Evolutionary conservation across 2,329 filamentous ascomycete species (phyloP), one percentile per base, ranked within the genome.

Genomic region (Talaromyces verruculosus): DNA sequence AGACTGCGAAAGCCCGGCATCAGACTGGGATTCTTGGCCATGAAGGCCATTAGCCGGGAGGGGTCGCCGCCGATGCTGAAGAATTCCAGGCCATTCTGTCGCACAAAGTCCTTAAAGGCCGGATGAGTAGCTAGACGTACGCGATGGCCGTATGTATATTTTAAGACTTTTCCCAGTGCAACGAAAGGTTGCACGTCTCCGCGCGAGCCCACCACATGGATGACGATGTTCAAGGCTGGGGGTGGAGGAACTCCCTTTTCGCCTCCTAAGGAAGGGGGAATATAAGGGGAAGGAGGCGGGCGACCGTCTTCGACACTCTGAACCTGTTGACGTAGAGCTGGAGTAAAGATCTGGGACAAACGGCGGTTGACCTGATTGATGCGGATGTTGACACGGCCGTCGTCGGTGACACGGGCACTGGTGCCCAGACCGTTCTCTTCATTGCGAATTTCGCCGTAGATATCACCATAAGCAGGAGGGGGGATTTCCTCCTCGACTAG

Each of bases 31-130:
- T 83, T 83, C 68, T 81, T 81, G 25, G 83, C 81, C 82, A 84
- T 84, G 66, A 79, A 84, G 0, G 81, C 80, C 82, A 84, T 84
- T 17, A 84, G 67, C n/a, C 78, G 75, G 13, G 83, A 80, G 0
- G 85, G 85, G 62, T 87, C 82, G 2, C 85, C 85, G 2, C 85
- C 85, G 13, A 87, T 86, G 10, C 79, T 79, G 69, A 83, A 87
- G 71, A 87, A 87, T 65, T 87, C 85, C 8, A 87, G 71, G 0
- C 82, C 83, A 86, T 0, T 30, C 25, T 63, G 37, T 25, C 25
- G 33, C 8, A 63, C 49, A 22, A 41, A 53, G 6, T 55, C 37
- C 37, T 55, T 53, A 37, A 63, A 63, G 6, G 1, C 43, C 19
- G 49, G 47, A 55, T 63, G 61, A 30, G 86, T 88, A 30, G 84